Conservation (phyloP, 257 asterid species). For the Solanum sejunctum region DNA sequence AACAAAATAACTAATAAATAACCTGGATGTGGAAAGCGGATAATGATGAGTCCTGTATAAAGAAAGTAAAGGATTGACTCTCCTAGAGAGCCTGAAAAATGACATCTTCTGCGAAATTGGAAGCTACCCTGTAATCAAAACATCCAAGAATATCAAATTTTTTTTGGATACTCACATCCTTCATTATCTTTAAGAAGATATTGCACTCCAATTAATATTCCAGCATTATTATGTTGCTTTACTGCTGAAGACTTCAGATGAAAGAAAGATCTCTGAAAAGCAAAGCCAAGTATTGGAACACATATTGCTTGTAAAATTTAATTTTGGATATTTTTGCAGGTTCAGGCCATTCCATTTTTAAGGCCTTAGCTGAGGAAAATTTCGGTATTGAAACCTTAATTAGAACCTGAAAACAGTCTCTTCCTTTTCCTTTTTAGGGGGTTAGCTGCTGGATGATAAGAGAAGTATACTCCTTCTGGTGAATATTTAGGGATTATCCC, state of each 20-base stretch:
- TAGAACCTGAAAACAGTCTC: not conserved
- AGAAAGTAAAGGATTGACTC: constrained; percentile 18
- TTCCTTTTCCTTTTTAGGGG: not conserved
- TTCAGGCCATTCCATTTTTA: not conserved
- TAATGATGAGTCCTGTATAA: constrained; percentile 9
- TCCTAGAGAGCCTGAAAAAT: constrained; percentile 36
- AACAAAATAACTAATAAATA: not conserved
- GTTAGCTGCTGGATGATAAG: not conserved
- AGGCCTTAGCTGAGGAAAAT: not conserved
- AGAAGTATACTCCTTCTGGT: not conserved
- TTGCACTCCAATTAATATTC: not conserved
- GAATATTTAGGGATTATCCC: not conserved
- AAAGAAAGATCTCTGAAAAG: not conserved
- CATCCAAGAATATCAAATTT: constrained; percentile 3
- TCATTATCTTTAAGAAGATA: not conserved
- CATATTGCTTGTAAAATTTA: not conserved
- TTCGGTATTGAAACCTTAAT: not conserved
- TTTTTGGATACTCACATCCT: not conserved
- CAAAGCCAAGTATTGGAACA: not conserved
- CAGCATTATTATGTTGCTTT: not conserved
- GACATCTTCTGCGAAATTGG: constrained; percentile 24
- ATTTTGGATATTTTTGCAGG: not conserved
- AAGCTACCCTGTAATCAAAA: not conserved
- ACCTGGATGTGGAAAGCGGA: constrained; percentile 32
- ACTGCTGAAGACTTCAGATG: not conserved